These are phyloP conservation scores for Cordyceps javanica DNA, from an alignment of 2,329 filamentous ascomycete genomes.

Conservation along the genomic window DNA sequence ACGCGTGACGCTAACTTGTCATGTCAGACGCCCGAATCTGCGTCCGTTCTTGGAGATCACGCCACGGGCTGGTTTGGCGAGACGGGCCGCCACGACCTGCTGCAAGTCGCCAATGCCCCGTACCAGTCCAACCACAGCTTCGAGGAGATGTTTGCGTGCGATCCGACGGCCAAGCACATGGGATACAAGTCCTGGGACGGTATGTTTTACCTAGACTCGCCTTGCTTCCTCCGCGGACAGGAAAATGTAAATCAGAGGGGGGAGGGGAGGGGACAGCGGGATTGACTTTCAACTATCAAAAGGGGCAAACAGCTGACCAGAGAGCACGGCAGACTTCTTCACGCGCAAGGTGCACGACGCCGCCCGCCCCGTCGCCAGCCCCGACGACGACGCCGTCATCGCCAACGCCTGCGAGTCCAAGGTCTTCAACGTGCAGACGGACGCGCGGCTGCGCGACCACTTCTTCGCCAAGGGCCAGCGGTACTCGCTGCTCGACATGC, in stretches of 20 bases:
- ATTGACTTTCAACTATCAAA: too few species aligned
- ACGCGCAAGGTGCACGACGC: slow-evolving; percentile 48
- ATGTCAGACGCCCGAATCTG: slow-evolving; percentile 44
- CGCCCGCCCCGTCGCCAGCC: slow-evolving; percentile 52
- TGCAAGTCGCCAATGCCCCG: slow-evolving; percentile 46
- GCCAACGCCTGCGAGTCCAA: slow-evolving; percentile 61
- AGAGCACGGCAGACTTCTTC: slow-evolving; percentile 48
- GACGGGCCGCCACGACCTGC: slow-evolving; percentile 40
- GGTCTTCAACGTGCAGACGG: slow-evolving; percentile 44
- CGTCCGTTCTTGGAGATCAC: slow-evolving; percentile 40
- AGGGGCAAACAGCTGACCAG: neutral
- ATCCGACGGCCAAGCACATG: slow-evolving; percentile 46
- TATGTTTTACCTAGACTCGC: slow-evolving; percentile 19
- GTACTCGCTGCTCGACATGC: slow-evolving; percentile 60
- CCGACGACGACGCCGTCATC: slow-evolving; percentile 48
- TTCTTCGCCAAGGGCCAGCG: slow-evolving; percentile 68
- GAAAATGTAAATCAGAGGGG: neutral
- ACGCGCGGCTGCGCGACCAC: slow-evolving; percentile 49
- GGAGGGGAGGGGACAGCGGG: neutral
- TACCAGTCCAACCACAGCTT: slow-evolving; percentile 40
- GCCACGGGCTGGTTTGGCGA: slow-evolving; percentile 50
- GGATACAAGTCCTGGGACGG: slow-evolving; percentile 66
- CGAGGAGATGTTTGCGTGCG: slow-evolving; percentile 56
- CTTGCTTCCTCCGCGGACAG: neutral
- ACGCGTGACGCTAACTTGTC: neutral